Evolutionary conservation across 106 monocot species (phyloP), one percentile per base, ranked within the genome.

Genomic region (Xerophyta viscosa): DNA sequence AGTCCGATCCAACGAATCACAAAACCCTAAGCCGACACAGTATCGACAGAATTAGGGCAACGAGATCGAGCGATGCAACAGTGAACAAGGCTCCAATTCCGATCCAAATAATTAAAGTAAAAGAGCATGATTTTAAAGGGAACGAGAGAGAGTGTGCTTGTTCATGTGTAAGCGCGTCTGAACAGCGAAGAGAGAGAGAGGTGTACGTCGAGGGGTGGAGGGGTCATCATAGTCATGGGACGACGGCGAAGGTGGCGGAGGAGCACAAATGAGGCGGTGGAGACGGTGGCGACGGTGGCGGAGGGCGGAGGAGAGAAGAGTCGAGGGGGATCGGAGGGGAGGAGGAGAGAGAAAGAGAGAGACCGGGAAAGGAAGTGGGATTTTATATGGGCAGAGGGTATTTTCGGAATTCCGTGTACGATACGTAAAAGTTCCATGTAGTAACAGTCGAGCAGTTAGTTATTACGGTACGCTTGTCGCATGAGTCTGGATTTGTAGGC

Each of bases 151-250:
- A 33, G 24, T 3, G 27, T 9, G 6, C 27, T 29, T 6, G 26
- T 13, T 27, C 47, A 22, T 12, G 25, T 2, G 10, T 28, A 20
- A 1, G 8, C 33, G 10, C 33, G 33, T 10, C 33, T 33, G 17
- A 1, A 52, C 4, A 27, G 42, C 42, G 17, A 15, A 14, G 13
- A 15, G 28, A 46, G 44, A 49, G 8, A 9, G 41, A 20, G 1
- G 22, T 62, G 48, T 71, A 78, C 84, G 3, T 85, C 84, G 52
- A 71, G 48, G 19, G 79, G 67, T 6, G 75, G 75, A 60, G 84
- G 58, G 20, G 79, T 72, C 75, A 72, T 69, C 58, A 84, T 44
- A 56, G 84, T 84, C 84, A 84, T 79, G 52, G 64, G 56, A 24
- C 10, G 36, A 8, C 44, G 30, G 59, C 59, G 45, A 66, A 31